Evolutionary conservation across 352 stramenopile genomes (phyloP).

Genomic region (Globisporangium takayamanum): DNA sequence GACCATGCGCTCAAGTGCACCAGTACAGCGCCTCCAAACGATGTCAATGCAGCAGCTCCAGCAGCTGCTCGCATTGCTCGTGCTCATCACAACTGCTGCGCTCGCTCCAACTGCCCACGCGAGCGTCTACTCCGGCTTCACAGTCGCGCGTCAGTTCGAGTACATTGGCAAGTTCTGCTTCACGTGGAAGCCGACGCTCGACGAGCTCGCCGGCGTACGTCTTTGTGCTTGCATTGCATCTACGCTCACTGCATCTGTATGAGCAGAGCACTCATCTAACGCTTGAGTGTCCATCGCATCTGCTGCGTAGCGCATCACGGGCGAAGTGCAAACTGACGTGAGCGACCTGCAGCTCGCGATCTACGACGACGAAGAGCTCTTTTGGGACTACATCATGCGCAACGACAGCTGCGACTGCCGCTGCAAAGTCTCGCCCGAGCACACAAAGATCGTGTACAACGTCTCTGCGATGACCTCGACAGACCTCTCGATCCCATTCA

Average conservation of each 20-base stretch:
- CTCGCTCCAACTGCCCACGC: conserved; percentile 11
- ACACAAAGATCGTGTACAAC: conserved; percentile 71
- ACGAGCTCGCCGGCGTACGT: conserved; percentile 41
- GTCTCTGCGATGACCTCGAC: conserved; percentile 29
- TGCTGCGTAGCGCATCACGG: conserved; percentile 34
- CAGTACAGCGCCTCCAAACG: not conserved
- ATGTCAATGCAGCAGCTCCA: too few relatives aligned
- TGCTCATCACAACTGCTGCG: not conserved
- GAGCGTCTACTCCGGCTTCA: conserved; percentile 53
- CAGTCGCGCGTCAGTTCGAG: conserved; percentile 62
- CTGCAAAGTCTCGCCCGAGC: conserved; percentile 62
- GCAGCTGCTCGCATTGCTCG: not conserved
- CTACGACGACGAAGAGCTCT: conserved; percentile 75
- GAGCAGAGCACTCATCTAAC: not conserved
- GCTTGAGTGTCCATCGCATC: too few relatives aligned
- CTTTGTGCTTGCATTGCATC: not conserved
- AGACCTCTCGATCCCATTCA: conserved; percentile 42
- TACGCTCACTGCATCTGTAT: not conserved
- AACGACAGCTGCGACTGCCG: conserved; percentile 51
- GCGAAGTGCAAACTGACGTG: conserved; percentile 58
- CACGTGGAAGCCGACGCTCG: conserved; percentile 46
- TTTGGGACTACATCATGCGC: conserved; percentile 74
- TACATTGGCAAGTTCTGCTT: conserved; percentile 85
- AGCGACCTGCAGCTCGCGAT: conserved; percentile 60
- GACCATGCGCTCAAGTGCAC: not conserved